Evolutionary conservation across 495 filamentous ascomycete genomes (phyloP), one percentile per base, ranked within the genome.

Genomic region (Penicillium paxilli): DNA sequence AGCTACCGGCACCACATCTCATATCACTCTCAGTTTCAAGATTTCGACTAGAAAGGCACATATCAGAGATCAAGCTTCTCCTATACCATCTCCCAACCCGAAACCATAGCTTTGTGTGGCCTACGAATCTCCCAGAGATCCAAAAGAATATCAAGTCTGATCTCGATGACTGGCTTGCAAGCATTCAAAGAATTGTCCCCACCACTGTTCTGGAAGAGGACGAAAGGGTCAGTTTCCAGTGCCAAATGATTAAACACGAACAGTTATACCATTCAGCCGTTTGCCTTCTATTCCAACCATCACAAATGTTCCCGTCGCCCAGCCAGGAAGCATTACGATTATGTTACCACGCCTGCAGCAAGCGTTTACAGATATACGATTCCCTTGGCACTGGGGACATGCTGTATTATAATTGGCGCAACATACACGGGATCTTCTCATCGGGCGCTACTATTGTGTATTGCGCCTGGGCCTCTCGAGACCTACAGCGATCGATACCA

Each of bases 51-150:
- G 63, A 66, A 26, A 50, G 25, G 14, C 46, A 60, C 24, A 58
- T 66, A n/a, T 66, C 63, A 1, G 63, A 66, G 44, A 66, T 66
- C 21, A 66, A 66, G 32, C 41, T 66, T 1, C 45, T 66, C 1
- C 53, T 66, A 10, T 66, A 66, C 40, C 63, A 59, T 35, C 44
- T 66, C 3, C 63, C 58, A 2, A 60, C 46, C 12, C 23, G 46
- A 19, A 45, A 40, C n/a, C 30, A 45, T 37, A 51, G 45, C 32
- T 49, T 59, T 25, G 45, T 51, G 4, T 66, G 59, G 59, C 59
- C 63, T 3, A 52, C 53, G 1, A 58, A 62, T 32, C 48, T 50
- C 14, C 1, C 25, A 6, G 40, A 46, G 8, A 50, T 58, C 12
- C 59, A 62, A 38, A 26, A 10, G 11, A 56, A 46, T 14, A 59